phyloP scores from a whole-genome alignment of 116 monocot genomes.

The Cymodocea nodosa region DNA sequence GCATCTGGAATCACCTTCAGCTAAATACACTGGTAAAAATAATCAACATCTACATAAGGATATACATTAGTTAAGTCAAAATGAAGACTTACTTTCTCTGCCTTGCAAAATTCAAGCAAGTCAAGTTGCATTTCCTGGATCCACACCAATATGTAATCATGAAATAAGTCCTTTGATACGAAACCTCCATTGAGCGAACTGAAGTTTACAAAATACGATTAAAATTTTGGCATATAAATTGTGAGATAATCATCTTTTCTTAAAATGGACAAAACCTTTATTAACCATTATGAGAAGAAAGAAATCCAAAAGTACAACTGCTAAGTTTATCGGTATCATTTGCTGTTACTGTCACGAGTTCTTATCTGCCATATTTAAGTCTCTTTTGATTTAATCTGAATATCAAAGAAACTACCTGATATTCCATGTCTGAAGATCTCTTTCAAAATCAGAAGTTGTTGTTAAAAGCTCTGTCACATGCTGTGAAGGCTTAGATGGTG shows the following conservation, averaged over 20 bases:
- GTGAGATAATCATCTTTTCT: neutral
- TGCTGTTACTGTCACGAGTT: no score
- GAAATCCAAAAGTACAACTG: neutral
- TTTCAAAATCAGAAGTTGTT: constrained; percentile 82
- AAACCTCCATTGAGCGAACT: constrained; percentile 70
- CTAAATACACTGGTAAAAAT: no score
- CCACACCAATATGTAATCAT: constrained; percentile 89
- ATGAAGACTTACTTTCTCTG: constrained; percentile 38
- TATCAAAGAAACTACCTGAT: constrained; percentile 36
- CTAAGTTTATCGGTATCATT: no score
- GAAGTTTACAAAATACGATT: neutral
- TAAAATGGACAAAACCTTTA: neutral
- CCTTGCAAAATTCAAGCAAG: constrained; percentile 72
- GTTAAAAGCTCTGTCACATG: constrained; percentile 69
- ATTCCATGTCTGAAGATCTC: constrained; percentile 76
- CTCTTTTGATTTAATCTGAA: no score
- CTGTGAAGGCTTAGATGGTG: constrained; percentile 65
- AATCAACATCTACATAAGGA: no score
- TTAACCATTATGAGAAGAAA: neutral
- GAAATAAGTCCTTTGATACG: constrained; percentile 76
- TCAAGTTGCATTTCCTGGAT: constrained; percentile 69
- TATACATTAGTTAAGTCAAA: no score
- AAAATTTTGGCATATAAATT: neutral
- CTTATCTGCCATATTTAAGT: no score
- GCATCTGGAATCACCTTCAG: no score